Base-by-base conservation (phyloP, 768 basidiomycete genomes). In the Leccinum olivaceopallidum region DNA sequence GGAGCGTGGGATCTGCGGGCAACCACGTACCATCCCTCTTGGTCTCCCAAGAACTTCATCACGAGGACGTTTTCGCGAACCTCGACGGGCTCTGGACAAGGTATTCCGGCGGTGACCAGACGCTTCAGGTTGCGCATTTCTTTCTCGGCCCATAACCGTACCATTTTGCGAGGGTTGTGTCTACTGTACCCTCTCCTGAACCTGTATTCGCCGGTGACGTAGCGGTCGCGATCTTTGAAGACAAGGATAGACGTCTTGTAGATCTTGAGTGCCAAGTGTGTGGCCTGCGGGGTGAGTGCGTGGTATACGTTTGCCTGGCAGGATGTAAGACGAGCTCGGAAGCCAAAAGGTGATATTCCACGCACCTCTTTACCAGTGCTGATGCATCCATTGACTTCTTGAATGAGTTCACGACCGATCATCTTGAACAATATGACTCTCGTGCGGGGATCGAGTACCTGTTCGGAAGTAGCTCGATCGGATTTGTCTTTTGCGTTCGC, bases 231-330 rank as follows among this genome's bases (percentile, higher is more conserved):
- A 65, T 98, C 94, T 74, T 98, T 96, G 82, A 99, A 99, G 9
- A 94, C 82, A 9, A 99, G 86, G 64, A 99, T 98, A 26, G 95
- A 97, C 2, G 97, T 99, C 73, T 98, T 97, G 81, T 95, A 99
- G 61, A 99, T 94, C 74, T 99, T 99, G 61, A 98, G 83, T 0
- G 97, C 97, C 48, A 97, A 79, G 69, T 96, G 92, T 22, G 67
- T 63, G 5, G 69, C 71, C 4, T 76, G 75, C 0, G 83, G 79
- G 0, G 83, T 80, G 37, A 90, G 70, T 1, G 95, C 94, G 69
- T 98, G 95, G 72, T 99, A 99, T 13, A 99, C 97, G 67, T 98
- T 98, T 9, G 96, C 96, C 94, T 96, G 66, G n/a, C 55, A 28
- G 39, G 57, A 65, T 28, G 63, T 63, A n/a, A 61, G 60, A 53